Evolutionary conservation across 352 stramenopile genomes (phyloP).

Genomic region (Phytophthora pluvialis): DNA sequence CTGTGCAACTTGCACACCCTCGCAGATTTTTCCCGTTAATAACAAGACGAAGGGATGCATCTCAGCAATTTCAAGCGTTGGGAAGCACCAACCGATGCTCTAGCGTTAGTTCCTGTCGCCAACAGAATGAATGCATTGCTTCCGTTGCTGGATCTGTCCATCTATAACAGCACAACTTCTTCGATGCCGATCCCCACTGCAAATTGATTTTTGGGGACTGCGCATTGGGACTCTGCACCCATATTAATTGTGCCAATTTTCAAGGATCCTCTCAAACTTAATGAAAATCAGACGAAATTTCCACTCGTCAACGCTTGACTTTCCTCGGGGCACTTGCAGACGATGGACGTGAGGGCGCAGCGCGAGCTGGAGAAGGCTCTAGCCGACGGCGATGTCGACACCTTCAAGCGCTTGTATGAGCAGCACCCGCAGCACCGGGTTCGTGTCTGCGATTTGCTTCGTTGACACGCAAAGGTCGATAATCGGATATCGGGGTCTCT

Average conservation of each 20-base stretch:
- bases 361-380: constrained; percentile 33
- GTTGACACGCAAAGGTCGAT: background rate
- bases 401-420: constrained; percentile 31
- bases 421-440: constrained; percentile 35
- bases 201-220: no score
- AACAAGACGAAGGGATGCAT: no score
- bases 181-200: no score
- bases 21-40: no score
- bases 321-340: background rate
- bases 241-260: constrained; percentile 11
- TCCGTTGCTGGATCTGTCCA: no score
- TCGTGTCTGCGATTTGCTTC: constrained; percentile 1
- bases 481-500: background rate
- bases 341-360: constrained; percentile 17
- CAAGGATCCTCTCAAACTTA: background rate
- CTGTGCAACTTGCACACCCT: no score
- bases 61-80: no score
- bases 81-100: no score
- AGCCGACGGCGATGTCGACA: constrained; percentile 17
- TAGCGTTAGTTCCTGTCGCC: no score
- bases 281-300: constrained; percentile 32
- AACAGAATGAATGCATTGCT: no score
- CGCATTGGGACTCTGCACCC: background rate
- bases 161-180: no score
- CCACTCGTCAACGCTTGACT: constrained; percentile 6